Conservation (phyloP, 768 basidiomycete species). For the Mycena filopes region DNA sequence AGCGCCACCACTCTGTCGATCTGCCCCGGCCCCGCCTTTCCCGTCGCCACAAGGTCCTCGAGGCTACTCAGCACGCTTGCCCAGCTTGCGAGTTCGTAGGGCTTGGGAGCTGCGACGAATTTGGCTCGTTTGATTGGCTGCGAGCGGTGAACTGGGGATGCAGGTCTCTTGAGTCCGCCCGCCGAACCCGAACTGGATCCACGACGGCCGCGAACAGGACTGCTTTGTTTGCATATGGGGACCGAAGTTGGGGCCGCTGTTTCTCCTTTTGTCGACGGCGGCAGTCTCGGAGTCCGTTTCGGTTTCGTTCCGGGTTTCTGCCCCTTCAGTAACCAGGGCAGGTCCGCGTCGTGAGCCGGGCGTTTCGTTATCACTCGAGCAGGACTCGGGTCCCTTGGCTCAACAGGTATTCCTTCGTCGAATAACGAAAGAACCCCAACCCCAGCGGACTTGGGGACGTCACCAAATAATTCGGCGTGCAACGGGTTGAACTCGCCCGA, state of each 20-base stretch:
- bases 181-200: no score
- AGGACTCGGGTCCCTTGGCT: no score
- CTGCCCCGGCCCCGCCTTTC: conserved; percentile 7
- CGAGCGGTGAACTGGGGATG: background rate
- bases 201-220: background rate
- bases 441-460: no score
- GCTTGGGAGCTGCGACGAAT: background rate
- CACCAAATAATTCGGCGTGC: background rate
- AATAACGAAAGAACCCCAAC: no score
- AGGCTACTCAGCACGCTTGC: background rate
- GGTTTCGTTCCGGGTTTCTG: no score
- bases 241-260: background rate
- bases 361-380: no score
- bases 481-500: no score
- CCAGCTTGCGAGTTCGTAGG: background rate
- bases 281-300: no score
- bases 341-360: no score
- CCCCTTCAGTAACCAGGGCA: no score
- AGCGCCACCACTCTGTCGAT: background rate
- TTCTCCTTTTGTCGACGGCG: no score
- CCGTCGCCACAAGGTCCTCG: conserved; percentile 6
- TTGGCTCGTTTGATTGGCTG: background rate
- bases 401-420: no score
- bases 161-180: background rate
- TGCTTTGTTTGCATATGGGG: background rate